Evolutionary conservation across 257 asterid species (phyloP).

Genomic region (Leptodermis oblonga): DNA sequence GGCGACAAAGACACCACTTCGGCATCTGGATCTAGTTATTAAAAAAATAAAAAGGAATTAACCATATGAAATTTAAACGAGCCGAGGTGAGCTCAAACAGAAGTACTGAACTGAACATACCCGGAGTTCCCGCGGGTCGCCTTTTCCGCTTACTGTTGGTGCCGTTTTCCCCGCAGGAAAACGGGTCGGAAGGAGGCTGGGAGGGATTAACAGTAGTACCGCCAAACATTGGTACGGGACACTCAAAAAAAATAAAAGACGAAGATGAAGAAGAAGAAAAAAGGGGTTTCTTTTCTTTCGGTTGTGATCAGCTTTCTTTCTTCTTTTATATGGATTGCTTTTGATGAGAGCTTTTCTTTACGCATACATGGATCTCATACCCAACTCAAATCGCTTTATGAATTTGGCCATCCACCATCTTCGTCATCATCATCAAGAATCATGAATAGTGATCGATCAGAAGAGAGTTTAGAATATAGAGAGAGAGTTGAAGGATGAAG

Average conservation of each 20-base stretch:
- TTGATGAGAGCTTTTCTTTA: constrained; percentile 13
- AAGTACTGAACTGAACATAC: constrained; percentile 24
- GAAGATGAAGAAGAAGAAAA: constrained; percentile 18
- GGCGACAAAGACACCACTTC: constrained; percentile 86
- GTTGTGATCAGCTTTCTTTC: constrained; percentile 54
- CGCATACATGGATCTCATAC: neutral
- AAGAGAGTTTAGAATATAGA: too few species aligned
- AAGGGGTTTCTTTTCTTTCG: constrained; percentile 33
- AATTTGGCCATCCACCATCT: too few species aligned
- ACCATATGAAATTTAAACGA: too few species aligned
- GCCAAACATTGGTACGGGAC: constrained; percentile 29
- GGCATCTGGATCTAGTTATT: constrained; percentile 76
- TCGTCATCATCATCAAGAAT: too few species aligned
- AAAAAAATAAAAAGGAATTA: neutral
- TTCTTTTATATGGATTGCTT: constrained; percentile 37
- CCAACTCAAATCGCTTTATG: too few species aligned
- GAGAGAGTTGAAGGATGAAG: neutral
- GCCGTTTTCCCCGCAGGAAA: constrained; percentile 38
- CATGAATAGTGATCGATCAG: too few species aligned
- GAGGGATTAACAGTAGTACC: constrained; percentile 37
- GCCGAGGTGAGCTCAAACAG: too few species aligned
- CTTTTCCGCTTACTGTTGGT: constrained; percentile 43
- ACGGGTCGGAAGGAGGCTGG: constrained; percentile 47
- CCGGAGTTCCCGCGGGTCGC: constrained; percentile 94
- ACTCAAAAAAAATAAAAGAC: too few species aligned